Evolutionary conservation across 2,329 filamentous ascomycete species (phyloP), one percentile per base, ranked within the genome.

Genomic region (Aspergillus unguis): DNA sequence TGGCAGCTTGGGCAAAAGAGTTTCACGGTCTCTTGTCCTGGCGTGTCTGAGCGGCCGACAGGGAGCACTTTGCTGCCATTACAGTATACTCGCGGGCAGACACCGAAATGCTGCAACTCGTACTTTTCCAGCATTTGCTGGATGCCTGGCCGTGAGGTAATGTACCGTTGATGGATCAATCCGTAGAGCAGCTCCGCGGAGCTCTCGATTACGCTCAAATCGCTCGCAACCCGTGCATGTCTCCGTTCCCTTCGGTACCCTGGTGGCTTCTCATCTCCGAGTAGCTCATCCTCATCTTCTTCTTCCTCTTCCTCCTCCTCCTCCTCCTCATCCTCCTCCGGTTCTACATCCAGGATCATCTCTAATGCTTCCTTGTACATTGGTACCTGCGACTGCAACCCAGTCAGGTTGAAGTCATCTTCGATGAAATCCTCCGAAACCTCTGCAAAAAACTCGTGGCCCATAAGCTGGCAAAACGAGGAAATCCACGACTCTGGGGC

Each of bases 41-140:
- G 92, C 44, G 92, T 94, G 72, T 99, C 94, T 53, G 90, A 95
- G 56, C 94, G 83, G 35, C 94, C 94, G 23, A 99, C 92, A 1
- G 94, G 94, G 4, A 99, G 81, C 10, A 95, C 94, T 65, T 92
- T 87, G 59, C 90, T 88, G 55, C 88, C 87, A 64, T 91, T 88
- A 80, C 94, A 99, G 74, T 92, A 85, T 54, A 92, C 95, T 54
- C 94, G 85, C n/a, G 94, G 94, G 71, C 94, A 99, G 62, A 87
- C 86, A 48, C 94, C 94, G 68, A 99, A 99, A 76, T 99, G 92
- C 56, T 92, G 88, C 44, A 95, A 81, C 73, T 97, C 92, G 77
- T 97, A 99, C 73, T 99, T 99, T 74, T 99, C 94, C 58, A 92
- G 90, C 94, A 99, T 99, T 71, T 96, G 92, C 75, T 97, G 92